A percentile compares a stretch with the other conserved stretches of the same genome.
phyloP scores from a whole-genome alignment of 1,284 basidiomycete genomes.

The Peniophora sp. region DNA sequence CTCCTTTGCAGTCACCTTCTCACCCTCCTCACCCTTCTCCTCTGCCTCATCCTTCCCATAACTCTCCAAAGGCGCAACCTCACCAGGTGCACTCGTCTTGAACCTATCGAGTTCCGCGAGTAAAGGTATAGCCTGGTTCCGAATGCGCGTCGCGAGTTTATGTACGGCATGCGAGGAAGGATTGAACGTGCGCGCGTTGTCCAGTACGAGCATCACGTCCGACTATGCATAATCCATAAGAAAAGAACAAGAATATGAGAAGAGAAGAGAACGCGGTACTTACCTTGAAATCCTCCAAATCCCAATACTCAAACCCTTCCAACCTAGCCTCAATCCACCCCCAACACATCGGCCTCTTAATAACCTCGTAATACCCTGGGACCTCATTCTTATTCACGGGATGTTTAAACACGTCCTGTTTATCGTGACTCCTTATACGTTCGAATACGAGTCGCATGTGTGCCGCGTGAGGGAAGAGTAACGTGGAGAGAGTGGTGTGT shows the following conservation, averaged over 20 bases:
- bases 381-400: conserved; percentile 78
- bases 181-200: conserved; percentile 89
- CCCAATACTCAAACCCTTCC: conserved; percentile 72
- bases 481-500: conserved; percentile 55
- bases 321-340: conserved; percentile 73
- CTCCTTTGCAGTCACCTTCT: not conserved
- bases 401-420: conserved; percentile 66
- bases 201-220: not conserved
- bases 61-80: conserved; percentile 2
- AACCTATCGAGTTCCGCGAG: conserved; percentile 50
- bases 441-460: conserved; percentile 62
- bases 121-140: conserved; percentile 48
- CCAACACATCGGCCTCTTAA: conserved; percentile 91
- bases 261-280: conserved; percentile 9
- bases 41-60: not conserved
- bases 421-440: conserved; percentile 70
- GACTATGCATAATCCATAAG: not conserved
- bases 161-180: conserved; percentile 66
- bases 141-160: conserved; percentile 67
- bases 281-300: conserved; percentile 72
- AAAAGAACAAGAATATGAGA: not conserved
- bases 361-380: conserved; percentile 88
- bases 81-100: conserved; percentile 11
- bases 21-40: not conserved
- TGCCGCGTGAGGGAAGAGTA: conserved; percentile 63